phyloP scores from a whole-genome alignment of 129 eudicot species.

The Rutidosis leptorrhynchoides region DNA sequence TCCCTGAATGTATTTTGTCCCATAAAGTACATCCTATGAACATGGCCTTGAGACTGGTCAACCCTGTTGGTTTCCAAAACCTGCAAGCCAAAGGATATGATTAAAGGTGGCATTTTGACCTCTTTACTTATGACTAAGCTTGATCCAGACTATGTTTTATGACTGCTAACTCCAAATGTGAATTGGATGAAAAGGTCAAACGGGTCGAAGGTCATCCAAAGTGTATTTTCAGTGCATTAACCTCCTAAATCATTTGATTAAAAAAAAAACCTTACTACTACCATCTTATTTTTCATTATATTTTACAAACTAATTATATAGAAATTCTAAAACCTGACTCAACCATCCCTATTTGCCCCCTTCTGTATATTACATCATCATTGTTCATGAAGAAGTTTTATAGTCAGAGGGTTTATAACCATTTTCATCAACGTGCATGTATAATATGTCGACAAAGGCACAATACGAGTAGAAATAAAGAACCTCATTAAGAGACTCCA shows the following conservation, averaged over 20 bases:
- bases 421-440: conserved; percentile 5
- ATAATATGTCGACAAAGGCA: neutral
- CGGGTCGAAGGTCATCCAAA: neutral
- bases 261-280: neutral
- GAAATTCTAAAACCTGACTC: neutral
- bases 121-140: neutral
- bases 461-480: neutral
- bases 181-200: neutral
- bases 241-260: neutral
- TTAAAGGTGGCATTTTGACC: neutral
- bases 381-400: neutral
- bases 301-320: neutral
- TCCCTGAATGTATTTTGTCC: conserved; percentile 86
- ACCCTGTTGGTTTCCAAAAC: conserved; percentile 96
- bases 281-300: neutral
- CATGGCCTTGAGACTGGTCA: conserved; percentile 93
- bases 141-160: neutral
- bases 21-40: conserved; percentile 91
- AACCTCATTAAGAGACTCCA: conserved; percentile 98
- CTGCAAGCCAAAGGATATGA: conserved; percentile 37
- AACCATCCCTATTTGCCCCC: neutral
- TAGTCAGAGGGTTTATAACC: neutral
- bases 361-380: neutral
- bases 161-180: neutral
- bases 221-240: neutral